Evolutionary conservation across 164 flowering plant genomes (phyloP).

Genomic region (Tinospora cordifolia): DNA sequence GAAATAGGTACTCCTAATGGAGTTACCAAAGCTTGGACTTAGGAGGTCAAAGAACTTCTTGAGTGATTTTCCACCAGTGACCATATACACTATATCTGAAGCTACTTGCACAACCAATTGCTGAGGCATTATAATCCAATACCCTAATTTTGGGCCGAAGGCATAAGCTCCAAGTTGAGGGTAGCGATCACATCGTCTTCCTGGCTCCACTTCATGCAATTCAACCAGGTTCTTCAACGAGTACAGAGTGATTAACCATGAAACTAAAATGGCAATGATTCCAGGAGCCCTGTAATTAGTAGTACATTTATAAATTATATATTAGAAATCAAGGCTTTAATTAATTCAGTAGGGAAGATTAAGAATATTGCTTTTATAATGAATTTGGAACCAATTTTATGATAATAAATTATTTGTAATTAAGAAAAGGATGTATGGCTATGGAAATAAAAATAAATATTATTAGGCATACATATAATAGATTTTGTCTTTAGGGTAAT

Average conservation of each 20-base stretch:
- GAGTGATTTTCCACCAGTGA: slow-evolving; percentile 32
- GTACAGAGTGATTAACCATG: slow-evolving; percentile 31
- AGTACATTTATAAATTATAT: background rate
- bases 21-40: background rate
- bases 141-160: slow-evolving; percentile 24
- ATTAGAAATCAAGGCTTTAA: background rate
- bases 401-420: no score
- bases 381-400: no score
- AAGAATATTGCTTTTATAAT: no score
- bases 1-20: slow-evolving; percentile 20
- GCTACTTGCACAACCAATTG: slow-evolving; percentile 28
- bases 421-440: no score
- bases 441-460: no score
- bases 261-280: slow-evolving; percentile 5
- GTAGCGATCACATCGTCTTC: slow-evolving; percentile 33
- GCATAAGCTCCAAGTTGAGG: slow-evolving; percentile 27
- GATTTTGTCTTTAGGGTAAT: no score
- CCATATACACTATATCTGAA: slow-evolving; percentile 28
- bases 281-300: slow-evolving; percentile 22
- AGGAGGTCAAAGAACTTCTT: slow-evolving; percentile 21
- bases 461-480: no score
- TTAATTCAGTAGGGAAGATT: background rate
- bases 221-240: slow-evolving; percentile 31
- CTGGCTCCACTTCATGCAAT: slow-evolving; percentile 33
- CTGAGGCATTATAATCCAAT: slow-evolving; percentile 29